phyloP scores from a whole-genome alignment of 1,139 yeast genomes.

The Pneumocystis wakefieldiae region DNA sequence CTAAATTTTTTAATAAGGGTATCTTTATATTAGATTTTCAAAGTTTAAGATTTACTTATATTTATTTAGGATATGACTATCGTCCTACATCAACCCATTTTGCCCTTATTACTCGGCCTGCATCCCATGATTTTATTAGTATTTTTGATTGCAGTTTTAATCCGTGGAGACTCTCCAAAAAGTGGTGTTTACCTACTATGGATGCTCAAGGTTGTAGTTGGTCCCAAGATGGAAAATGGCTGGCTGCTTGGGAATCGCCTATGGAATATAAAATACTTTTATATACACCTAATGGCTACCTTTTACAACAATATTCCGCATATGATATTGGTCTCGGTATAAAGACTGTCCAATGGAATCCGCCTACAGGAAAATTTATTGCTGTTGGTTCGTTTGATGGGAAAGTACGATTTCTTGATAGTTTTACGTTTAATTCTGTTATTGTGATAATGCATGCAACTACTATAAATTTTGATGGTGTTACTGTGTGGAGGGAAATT shows the following conservation, averaged over 20 bases:
- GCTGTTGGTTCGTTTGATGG: constrained; percentile 16
- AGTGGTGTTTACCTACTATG: constrained; percentile 9
- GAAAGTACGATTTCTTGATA: constrained; percentile 13
- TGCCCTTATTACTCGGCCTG: constrained; percentile 14
- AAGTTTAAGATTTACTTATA: background rate
- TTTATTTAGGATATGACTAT: constrained; percentile 9
- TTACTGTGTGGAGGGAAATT: constrained; percentile 14
- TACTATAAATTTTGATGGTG: constrained; percentile 7
- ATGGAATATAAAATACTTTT: constrained; percentile 14
- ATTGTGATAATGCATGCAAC: constrained; percentile 12
- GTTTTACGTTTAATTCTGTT: constrained; percentile 15
- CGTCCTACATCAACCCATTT: constrained; percentile 13
- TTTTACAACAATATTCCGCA: constrained; percentile 6
- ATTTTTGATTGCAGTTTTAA: constrained; percentile 5
- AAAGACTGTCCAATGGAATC: constrained; percentile 12
- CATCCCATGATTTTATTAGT: constrained; percentile 13
- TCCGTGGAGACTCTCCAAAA: constrained; percentile 3
- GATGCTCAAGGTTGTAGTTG: constrained; percentile 15
- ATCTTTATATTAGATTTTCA: background rate
- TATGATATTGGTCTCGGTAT: constrained; percentile 9
- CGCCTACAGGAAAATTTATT: constrained; percentile 12
- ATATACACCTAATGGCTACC: constrained; percentile 12
- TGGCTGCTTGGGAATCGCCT: constrained; percentile 14
- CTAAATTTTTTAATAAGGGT: background rate
- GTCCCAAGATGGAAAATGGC: constrained; percentile 17